These are phyloP conservation scores for Inonotus hispidus DNA, from an alignment of 1,284 basidiomycete genomes.

Conservation along the genomic window DNA sequence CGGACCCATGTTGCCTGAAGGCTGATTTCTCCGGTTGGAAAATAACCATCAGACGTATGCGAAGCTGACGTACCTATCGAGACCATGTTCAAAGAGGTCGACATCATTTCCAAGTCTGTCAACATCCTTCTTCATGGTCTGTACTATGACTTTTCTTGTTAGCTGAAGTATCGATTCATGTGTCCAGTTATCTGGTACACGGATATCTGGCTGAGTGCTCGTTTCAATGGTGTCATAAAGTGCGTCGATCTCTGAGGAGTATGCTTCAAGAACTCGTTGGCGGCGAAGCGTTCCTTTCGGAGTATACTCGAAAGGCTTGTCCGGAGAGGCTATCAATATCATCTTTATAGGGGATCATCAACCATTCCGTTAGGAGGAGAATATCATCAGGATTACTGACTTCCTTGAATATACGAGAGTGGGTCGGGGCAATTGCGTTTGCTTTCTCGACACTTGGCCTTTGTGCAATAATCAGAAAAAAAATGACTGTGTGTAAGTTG, in stretches of 20 bases:
- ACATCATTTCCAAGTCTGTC: conserved; percentile 23
- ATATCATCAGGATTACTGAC: neutral
- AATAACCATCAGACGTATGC: neutral
- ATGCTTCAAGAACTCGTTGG: conserved; percentile 14
- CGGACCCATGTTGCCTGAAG: conserved; percentile 40
- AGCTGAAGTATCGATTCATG: conserved; percentile 5
- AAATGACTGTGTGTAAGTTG: neutral
- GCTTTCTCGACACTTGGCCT: conserved; percentile 22
- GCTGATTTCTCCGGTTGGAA: conserved; percentile 23
- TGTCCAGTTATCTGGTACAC: conserved; percentile 17
- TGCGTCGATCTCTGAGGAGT: conserved; percentile 19
- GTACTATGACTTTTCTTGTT: conserved; percentile 17
- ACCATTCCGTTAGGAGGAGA: neutral
- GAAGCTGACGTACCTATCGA: conserved; percentile 34
- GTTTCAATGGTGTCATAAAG: conserved; percentile 20
- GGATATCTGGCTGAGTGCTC: conserved; percentile 13
- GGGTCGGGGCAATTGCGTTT: conserved; percentile 13
- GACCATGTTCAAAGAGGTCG: conserved; percentile 38
- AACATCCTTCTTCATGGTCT: conserved; percentile 9
- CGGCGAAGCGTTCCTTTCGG: conserved; percentile 19
- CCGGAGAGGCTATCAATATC: conserved; percentile 17
- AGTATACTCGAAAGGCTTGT: conserved; percentile 20
- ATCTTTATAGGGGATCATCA: conserved; percentile 3
- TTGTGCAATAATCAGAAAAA: neutral
- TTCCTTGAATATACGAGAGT: conserved; percentile 14